Percentiles rank a stretch among this genome's conserved stretches.
Evolutionary conservation across 495 filamentous ascomycete species (phyloP).

Genomic region (Podospora bellae-mahoneyi): DNA sequence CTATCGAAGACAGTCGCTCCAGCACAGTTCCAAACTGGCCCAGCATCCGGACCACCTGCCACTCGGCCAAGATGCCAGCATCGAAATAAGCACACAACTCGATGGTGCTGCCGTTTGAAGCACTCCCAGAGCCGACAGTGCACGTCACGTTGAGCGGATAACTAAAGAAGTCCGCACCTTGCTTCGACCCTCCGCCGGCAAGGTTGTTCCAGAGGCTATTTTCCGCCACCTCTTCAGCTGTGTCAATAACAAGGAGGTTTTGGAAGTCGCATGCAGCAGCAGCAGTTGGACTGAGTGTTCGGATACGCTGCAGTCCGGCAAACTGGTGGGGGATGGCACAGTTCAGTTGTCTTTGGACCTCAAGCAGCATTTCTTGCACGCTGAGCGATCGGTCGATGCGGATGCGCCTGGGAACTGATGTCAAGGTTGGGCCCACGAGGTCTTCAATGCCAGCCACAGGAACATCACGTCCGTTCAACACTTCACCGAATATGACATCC

Average conservation of each 20-base stretch:
- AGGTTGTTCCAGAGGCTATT: constrained; percentile 25
- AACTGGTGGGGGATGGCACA: constrained; percentile 55
- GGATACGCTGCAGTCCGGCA: constrained; percentile 60
- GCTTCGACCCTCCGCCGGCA: constrained; percentile 21
- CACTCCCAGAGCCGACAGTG: constrained; percentile 12
- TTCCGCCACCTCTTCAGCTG: constrained; percentile 26
- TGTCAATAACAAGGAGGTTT: constrained; percentile 57
- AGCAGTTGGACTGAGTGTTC: constrained; percentile 49
- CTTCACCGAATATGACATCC: constrained; percentile 53
- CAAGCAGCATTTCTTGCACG: constrained; percentile 35
- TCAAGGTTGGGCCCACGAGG: constrained; percentile 53
- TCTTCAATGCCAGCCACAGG: constrained; percentile 44
- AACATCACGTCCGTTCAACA: constrained; percentile 47
- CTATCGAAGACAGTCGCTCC: constrained; percentile 5
- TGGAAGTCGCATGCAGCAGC: constrained; percentile 57
- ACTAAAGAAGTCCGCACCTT: constrained; percentile 28
- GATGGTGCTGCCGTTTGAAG: background rate
- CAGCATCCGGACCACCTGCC: constrained; percentile 26
- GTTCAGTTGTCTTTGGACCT: constrained; percentile 48
- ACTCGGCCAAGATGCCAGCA: constrained; percentile 17
- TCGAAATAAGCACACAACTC: constrained; percentile 33
- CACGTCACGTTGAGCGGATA: constrained; percentile 27
- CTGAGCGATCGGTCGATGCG: constrained; percentile 28
- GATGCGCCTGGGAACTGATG: constrained; percentile 57
- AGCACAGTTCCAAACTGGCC: constrained; percentile 27